phyloP scores from a whole-genome alignment of 1,284 basidiomycete genomes.

The Phellopilus nigrolimitatus region DNA sequence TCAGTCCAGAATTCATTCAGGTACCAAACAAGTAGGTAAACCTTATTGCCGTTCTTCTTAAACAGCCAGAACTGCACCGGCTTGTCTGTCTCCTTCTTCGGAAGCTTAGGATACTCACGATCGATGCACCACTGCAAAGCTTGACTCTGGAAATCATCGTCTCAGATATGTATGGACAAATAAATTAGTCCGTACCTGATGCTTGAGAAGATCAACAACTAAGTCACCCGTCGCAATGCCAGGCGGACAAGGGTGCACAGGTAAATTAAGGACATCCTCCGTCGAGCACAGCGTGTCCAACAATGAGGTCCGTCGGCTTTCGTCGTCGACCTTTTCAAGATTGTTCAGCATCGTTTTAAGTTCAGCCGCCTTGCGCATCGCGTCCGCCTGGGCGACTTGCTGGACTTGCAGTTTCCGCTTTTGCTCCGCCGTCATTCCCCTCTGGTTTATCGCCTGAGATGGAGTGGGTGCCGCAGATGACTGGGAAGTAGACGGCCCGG shows the following conservation, averaged over 20 bases:
- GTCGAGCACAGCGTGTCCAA: conserved; percentile 64
- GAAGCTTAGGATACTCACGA: conserved; percentile 69
- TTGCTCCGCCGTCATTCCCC: conserved; percentile 28
- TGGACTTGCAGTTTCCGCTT: conserved; percentile 34
- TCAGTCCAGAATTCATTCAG: conserved; percentile 3
- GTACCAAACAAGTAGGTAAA: conserved; percentile 31
- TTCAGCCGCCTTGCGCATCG: conserved; percentile 52
- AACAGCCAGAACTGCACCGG: conserved; percentile 87
- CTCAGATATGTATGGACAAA: conserved; percentile 12
- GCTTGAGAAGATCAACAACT: conserved; percentile 67
- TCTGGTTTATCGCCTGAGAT: conserved; percentile 24
- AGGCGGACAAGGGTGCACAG: conserved; percentile 63
- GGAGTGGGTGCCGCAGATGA: conserved; percentile 20
- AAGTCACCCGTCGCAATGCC: conserved; percentile 59
- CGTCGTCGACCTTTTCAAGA: conserved; percentile 74
- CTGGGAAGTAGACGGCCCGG: conserved; percentile 23
- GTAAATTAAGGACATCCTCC: conserved; percentile 65
- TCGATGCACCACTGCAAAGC: conserved; percentile 76
- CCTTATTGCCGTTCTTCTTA: conserved; percentile 49
- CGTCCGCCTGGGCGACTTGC: conserved; percentile 42
- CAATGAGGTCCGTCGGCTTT: conserved; percentile 62
- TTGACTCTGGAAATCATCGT: conserved; percentile 48
- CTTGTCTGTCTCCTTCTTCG: conserved; percentile 57
- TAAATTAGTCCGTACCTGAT: conserved; percentile 51
- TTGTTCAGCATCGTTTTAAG: conserved; percentile 58